phyloP scores from a whole-genome alignment of 257 asterid species.

The Paraleonurus japonicus region DNA sequence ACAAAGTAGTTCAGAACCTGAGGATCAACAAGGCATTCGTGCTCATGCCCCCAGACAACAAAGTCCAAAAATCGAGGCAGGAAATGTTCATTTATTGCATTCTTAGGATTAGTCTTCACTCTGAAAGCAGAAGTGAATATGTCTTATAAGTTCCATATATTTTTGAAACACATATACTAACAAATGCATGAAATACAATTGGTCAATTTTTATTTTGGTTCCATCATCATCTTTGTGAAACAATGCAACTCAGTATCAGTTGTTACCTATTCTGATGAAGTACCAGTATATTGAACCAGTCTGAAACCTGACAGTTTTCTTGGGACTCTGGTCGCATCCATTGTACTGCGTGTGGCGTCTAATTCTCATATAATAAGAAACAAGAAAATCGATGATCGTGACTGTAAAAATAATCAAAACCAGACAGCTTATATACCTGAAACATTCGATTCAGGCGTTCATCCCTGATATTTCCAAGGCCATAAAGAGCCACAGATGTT shows the following conservation, averaged over 20 bases:
- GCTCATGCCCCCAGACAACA: slow-evolving; percentile 99
- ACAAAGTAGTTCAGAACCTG: slow-evolving; percentile 52
- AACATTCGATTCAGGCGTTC: slow-evolving; percentile 98
- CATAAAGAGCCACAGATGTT: slow-evolving; percentile 93
- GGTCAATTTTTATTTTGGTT: background rate
- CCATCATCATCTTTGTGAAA: slow-evolving; percentile 15
- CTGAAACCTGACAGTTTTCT: slow-evolving; percentile 78
- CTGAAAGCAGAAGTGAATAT: slow-evolving; percentile 44
- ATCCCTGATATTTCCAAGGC: slow-evolving; percentile 98
- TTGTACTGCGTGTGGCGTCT: slow-evolving; percentile 99
- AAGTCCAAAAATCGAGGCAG: slow-evolving; percentile 95
- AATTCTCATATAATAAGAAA: slow-evolving; percentile 33
- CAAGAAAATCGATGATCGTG: slow-evolving; percentile 14
- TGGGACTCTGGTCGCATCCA: slow-evolving; percentile 99
- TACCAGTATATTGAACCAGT: slow-evolving; percentile 93
- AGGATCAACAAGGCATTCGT: slow-evolving; percentile 97
- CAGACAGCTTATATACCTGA: slow-evolving; percentile 55
- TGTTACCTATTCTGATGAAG: slow-evolving; percentile 96
- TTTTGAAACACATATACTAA: slow-evolving; percentile 14
- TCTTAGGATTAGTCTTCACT: slow-evolving; percentile 95
- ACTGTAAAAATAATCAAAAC: slow-evolving; percentile 23
- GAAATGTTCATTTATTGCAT: slow-evolving; percentile 97
- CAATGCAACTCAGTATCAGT: slow-evolving; percentile 3
- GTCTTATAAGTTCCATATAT: slow-evolving; percentile 7
- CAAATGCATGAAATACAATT: slow-evolving; percentile 6